phyloP scores from a whole-genome alignment of 2,329 filamentous ascomycete species.

The Xylaria sp. region DNA sequence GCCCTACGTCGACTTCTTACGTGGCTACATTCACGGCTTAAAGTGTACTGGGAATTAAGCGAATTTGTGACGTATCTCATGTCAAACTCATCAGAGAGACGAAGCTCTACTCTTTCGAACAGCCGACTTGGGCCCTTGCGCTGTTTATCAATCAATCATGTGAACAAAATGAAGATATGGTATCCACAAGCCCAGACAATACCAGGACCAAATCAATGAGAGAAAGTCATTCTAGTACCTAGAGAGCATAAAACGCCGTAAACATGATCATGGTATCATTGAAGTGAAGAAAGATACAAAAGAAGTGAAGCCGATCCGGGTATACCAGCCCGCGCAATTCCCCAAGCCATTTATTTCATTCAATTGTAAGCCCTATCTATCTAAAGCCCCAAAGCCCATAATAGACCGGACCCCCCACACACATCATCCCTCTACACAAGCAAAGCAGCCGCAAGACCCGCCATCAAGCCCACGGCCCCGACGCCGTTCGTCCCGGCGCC shows the following conservation, averaged over 20 bases:
- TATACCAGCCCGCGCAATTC: slow-evolving; percentile 22
- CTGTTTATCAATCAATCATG: too few species aligned
- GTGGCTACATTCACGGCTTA: not conserved
- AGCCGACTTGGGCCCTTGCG: too few species aligned
- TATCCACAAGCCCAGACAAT: not conserved
- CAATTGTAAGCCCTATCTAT: not conserved
- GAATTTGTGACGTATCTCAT: not conserved
- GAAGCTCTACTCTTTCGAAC: not conserved
- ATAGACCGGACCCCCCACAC: not conserved
- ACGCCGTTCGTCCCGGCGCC: slow-evolving; percentile 36
- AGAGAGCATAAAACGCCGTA: not conserved
- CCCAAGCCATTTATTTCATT: too few species aligned
- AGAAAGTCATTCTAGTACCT: not conserved
- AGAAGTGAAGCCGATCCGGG: slow-evolving; percentile 4
- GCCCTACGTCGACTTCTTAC: slow-evolving; percentile 28
- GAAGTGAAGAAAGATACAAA: not conserved
- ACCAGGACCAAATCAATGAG: not conserved
- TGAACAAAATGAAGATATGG: too few species aligned
- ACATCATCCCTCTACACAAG: slow-evolving; percentile 34
- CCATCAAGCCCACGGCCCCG: slow-evolving; percentile 40
- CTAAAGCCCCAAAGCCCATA: not conserved
- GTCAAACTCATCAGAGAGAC: not conserved
- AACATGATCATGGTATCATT: slow-evolving; percentile 23
- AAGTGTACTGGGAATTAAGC: not conserved
- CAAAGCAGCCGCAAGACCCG: slow-evolving; percentile 41